These are phyloP conservation scores for Plasmodiophora brassicae DNA, from an alignment of 208 protist genomes.

Conservation along the genomic window DNA sequence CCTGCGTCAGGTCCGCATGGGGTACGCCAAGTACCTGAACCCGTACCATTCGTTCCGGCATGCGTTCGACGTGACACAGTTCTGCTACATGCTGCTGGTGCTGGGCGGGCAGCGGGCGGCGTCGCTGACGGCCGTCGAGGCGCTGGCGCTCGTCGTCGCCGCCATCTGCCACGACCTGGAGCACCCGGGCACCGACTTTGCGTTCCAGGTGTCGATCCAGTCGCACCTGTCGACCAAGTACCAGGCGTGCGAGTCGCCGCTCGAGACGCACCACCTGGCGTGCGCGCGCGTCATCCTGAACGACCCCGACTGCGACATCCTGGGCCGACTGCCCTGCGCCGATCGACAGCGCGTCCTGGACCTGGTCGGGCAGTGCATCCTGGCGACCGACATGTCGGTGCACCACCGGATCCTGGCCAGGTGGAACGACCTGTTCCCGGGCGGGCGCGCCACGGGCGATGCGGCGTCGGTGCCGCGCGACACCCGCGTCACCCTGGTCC, in stretches of 20 bases:
- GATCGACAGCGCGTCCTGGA: background rate
- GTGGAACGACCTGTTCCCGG: background rate
- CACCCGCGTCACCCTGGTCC: background rate
- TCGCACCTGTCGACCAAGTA: background rate
- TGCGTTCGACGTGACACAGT: conserved; percentile 24
- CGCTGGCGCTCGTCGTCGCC: background rate
- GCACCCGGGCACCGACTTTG: conserved; percentile 12
- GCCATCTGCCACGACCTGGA: conserved; percentile 18
- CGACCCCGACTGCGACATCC: background rate
- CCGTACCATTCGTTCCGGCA: background rate
- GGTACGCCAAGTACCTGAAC: conserved; percentile 15
- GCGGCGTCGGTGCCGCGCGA: background rate
- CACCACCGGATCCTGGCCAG: background rate
- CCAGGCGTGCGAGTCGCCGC: background rate
- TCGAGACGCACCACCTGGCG: background rate
- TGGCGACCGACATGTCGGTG: background rate
- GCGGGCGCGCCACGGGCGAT: background rate
- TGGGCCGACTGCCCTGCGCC: background rate
- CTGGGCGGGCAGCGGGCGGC: background rate
- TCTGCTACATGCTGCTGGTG: conserved; percentile 6
- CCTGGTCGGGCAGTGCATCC: background rate
- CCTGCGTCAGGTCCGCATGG: background rate
- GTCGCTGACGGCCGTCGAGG: background rate
- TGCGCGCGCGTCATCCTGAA: background rate
- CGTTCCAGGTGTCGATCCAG: background rate